Percentiles rank a stretch among this genome's conserved stretches.
Conservation (phyloP, 2,329 filamentous ascomycete species). For the Colletotrichum destructivum region DNA sequence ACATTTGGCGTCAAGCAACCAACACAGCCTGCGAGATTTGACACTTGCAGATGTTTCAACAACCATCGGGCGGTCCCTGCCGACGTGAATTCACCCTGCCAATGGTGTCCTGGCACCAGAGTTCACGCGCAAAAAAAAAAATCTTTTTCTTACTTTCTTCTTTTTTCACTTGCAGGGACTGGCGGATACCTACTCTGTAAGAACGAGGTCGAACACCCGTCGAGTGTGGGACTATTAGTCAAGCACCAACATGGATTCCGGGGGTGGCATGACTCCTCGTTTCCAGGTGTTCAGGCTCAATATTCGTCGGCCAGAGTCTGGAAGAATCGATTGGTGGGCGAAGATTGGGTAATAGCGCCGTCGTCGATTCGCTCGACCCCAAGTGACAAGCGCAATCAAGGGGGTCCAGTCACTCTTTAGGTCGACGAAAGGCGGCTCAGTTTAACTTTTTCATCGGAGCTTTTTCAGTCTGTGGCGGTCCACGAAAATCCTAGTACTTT, state of each 20-base stretch:
- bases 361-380: not conserved
- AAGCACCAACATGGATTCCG: slow-evolving; percentile 6
- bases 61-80: slow-evolving; percentile 18
- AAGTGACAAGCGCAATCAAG: too few relatives aligned
- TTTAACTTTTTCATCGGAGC: slow-evolving; percentile 5
- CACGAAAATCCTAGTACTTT: slow-evolving; percentile 8
- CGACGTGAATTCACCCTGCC: not conserved
- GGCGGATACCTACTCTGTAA: slow-evolving; percentile 3
- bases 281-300: not conserved
- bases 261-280: slow-evolving; percentile 14
- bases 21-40: not conserved
- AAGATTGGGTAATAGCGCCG: slow-evolving; percentile 26
- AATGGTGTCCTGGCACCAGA: not conserved
- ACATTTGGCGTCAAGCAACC: not conserved
- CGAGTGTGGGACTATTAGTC: slow-evolving; percentile 30
- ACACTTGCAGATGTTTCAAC: not conserved
- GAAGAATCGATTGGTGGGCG: not conserved
- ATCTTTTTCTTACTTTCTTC: too few relatives aligned
- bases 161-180: slow-evolving; percentile 9
- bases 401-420: too few relatives aligned
- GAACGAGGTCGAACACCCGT: not conserved
- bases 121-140: not conserved
- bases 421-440: slow-evolving; percentile 17
- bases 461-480: not conserved
- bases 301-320: slow-evolving; percentile 1